Evolutionary conservation across 371 early-diverging fungal species (phyloP).

Genomic region (Rhizopus delemar): DNA sequence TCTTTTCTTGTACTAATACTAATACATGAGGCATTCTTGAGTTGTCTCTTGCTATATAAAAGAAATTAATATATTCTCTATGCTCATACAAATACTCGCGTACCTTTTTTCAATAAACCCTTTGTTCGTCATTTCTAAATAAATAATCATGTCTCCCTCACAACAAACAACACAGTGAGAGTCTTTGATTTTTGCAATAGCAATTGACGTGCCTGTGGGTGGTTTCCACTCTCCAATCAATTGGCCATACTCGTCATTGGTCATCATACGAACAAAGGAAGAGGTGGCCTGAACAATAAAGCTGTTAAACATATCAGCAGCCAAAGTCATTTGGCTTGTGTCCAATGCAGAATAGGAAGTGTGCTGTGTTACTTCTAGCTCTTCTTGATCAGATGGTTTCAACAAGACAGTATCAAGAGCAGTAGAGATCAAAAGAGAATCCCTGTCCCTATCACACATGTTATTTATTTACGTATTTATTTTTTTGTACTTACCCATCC

Average conservation of each 20-base stretch:
- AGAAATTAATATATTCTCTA: background rate
- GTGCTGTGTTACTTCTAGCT: conserved; percentile 4
- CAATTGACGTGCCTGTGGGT: conserved; percentile 46
- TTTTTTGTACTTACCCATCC: background rate
- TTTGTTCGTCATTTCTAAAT: conserved; percentile 54
- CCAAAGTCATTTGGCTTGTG: conserved; percentile 33
- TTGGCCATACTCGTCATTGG: conserved; percentile 11
- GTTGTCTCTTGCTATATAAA: conserved; percentile 11
- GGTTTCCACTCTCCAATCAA: conserved; percentile 56
- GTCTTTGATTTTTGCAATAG: conserved; percentile 55
- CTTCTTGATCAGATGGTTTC: background rate
- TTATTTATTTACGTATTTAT: background rate
- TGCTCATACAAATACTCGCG: conserved; percentile 7
- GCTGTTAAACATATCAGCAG: conserved; percentile 15
- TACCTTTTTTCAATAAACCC: conserved; percentile 51
- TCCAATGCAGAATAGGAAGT: conserved; percentile 19
- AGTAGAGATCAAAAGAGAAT: conserved; percentile 58
- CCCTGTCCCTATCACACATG: background rate
- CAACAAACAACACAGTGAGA: conserved; percentile 61
- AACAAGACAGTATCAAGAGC: conserved; percentile 29
- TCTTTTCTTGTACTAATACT: conserved; percentile 11
- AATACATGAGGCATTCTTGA: conserved; percentile 15
- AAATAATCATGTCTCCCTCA: conserved; percentile 54
- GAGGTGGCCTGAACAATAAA: conserved; percentile 61
- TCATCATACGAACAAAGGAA: conserved; percentile 51